Percentiles rank a stretch among this genome's conserved stretches.
These are phyloP conservation scores for Eucalyptus globulus DNA, from an alignment of 345 rosid genomes.

Conservation along the genomic window DNA sequence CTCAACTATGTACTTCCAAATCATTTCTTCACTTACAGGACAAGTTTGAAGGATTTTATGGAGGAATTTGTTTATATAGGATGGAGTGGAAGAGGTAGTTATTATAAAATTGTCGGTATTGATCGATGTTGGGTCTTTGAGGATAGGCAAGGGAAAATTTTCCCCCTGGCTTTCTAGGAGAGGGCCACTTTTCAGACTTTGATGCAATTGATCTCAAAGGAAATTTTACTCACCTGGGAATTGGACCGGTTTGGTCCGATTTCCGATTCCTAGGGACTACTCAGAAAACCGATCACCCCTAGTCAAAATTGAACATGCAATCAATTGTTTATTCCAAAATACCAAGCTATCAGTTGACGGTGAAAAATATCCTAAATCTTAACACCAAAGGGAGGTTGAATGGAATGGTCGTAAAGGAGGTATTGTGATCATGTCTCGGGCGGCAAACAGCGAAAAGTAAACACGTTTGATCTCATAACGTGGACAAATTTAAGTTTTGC, in stretches of 20 bases:
- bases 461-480: neutral
- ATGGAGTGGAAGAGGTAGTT: neutral
- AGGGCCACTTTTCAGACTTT: neutral
- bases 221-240: neutral
- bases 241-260: neutral
- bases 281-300: too few relatives aligned
- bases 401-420: neutral
- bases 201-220: neutral
- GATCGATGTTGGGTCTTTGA: accelerated
- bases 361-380: neutral
- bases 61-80: neutral
- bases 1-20: neutral
- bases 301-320: neutral
- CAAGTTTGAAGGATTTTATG: neutral
- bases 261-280: too few relatives aligned
- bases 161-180: neutral
- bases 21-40: too few relatives aligned
- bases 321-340: neutral
- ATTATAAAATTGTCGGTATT: neutral
- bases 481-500: neutral
- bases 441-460: neutral
- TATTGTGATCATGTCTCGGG: neutral
- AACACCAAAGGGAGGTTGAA: neutral
- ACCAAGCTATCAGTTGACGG: accelerated
- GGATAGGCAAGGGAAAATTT: neutral